Evolutionary conservation across 805 yeast species (phyloP), one percentile per base, ranked within the genome.

Genomic region (Candida nanaspora): DNA sequence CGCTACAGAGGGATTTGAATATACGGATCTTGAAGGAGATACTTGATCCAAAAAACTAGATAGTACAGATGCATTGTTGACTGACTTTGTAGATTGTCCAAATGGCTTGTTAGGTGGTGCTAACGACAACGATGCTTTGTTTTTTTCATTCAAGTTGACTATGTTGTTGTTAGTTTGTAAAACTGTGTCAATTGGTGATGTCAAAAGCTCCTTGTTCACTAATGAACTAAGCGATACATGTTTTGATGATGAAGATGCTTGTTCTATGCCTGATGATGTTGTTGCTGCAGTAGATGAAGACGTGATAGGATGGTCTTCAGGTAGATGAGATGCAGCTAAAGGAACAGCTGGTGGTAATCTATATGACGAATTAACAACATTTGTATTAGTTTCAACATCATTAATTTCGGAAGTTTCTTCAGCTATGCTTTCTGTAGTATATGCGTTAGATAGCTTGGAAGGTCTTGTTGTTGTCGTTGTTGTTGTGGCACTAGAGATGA

Each of bases 401-500:
- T 5, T 28, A 7, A 5, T 13, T 7, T 28, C 30, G 11, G 30
- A 28, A 6, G n/a, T 14, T 28, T 29, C 32, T 29, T 29, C 32
- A 10, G 19, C 9, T 7, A n/a, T n/a, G 16, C 19, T 10, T 16
- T 38, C 21, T 14, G 35, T 20, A 4, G 22, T 35, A 22, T 26
- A 19, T 3, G 42, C 30, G 21, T 23, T 27, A 2, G 35, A 33
- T 4, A 33, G 5, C 6, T 15, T 34, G 7, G 37, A 34, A 6
- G 44, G 35, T 8, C 46, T 35, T 11, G 45, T 31, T 4, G 43
- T 22, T 4, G 40, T 38, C 8, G 40, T 45, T 2, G 54, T 48
- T 2, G 53, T 53, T 8, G 57, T 47, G 3, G 53, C 46, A 0
- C 56, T 49, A 8, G 54, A 52, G 13, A 57, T 40, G 4, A 57